These are phyloP conservation scores for Trichoderma reesei DNA, from an alignment of 495 filamentous ascomycete species.

Conservation along the genomic window DNA sequence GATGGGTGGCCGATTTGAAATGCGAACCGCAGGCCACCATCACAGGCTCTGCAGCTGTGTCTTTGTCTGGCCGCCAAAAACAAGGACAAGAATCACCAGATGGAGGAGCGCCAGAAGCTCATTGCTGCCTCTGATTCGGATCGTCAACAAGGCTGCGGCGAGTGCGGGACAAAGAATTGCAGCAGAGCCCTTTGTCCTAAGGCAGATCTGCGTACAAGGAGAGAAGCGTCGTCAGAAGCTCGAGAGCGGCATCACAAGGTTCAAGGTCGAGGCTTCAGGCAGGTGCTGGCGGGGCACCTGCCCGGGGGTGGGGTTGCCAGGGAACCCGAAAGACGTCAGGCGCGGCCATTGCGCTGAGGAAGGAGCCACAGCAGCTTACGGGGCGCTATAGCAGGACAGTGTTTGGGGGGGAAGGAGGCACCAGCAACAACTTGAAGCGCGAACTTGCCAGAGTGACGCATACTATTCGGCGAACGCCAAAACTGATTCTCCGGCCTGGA, in stretches of 20 bases:
- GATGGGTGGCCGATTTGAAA: no score
- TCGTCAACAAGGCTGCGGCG: background rate
- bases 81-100: no score
- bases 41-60: no score
- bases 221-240: slow-evolving; percentile 5
- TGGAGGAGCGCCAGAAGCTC: no score
- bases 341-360: background rate
- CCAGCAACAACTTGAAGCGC: no score
- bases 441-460: no score
- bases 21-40: no score
- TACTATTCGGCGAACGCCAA: no score
- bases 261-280: background rate
- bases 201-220: background rate
- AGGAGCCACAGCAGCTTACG: background rate
- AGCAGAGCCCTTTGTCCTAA: background rate
- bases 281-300: background rate
- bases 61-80: no score
- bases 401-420: no score
- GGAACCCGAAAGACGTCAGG: background rate
- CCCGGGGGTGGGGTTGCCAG: background rate
- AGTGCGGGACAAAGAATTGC: background rate
- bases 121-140: background rate
- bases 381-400: no score
- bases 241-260: background rate
- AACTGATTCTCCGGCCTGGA: no score